A percentile compares a stretch with the other conserved stretches of the same genome.
These are phyloP conservation scores for Alectoria sarmentosa DNA, from an alignment of 495 filamentous ascomycete genomes.

Conservation along the genomic window DNA sequence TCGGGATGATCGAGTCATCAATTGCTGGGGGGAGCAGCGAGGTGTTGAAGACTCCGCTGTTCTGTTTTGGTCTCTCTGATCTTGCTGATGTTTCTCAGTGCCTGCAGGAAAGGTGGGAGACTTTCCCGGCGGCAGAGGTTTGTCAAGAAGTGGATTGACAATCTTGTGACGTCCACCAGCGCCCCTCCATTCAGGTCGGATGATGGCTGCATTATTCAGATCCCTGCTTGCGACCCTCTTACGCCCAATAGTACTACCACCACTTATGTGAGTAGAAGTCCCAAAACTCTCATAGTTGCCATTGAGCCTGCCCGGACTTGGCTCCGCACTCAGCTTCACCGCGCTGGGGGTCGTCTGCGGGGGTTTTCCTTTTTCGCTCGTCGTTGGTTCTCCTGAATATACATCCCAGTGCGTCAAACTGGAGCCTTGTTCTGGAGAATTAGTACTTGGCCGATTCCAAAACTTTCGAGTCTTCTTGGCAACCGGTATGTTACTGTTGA, in stretches of 20 bases:
- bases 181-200: conserved; percentile 45
- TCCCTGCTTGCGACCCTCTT: conserved; percentile 25
- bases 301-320: conserved; percentile 15
- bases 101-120: conserved; percentile 22
- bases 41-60: conserved; percentile 6
- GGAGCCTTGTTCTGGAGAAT: conserved; percentile 21
- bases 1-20: conserved; percentile 2
- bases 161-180: conserved; percentile 43
- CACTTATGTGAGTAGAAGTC: conserved; percentile 27
- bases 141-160: conserved; percentile 31
- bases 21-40: neutral
- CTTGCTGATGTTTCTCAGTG: conserved; percentile 16
- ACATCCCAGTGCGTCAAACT: conserved; percentile 41
- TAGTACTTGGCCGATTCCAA: conserved; percentile 20
- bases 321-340: conserved; percentile 22
- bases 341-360: conserved; percentile 25
- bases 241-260: conserved; percentile 19
- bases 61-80: conserved; percentile 15
- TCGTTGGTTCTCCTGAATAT: conserved; percentile 44
- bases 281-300: conserved; percentile 16
- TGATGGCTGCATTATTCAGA: conserved; percentile 28
- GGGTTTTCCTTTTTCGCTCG: conserved; percentile 31
- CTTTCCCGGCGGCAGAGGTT: conserved; percentile 26
- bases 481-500: conserved; percentile 26
- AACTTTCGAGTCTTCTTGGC: conserved; percentile 26